Base-by-base conservation (phyloP, 108 stramenopile genomes). In the Phaeodactylum tricornutum region DNA sequence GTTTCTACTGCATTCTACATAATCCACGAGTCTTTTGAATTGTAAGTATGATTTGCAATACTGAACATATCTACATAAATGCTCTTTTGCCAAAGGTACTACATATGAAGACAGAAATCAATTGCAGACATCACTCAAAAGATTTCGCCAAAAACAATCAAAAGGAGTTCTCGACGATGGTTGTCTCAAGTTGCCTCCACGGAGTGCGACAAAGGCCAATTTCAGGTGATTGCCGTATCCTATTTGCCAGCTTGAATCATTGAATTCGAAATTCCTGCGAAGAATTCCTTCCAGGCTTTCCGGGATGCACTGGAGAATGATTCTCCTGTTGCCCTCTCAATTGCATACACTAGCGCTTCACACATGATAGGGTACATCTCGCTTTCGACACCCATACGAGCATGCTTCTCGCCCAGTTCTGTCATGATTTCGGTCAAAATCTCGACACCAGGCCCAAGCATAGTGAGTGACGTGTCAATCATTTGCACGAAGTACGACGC, bases 321-420 rank as follows among this genome's bases (percentile, higher is more conserved):
- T 21, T 68, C 72, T 1, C 64, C 65, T 32, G 71, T 40, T 11
- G 38, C 22, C 11, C 42, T 29, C n/a, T 59, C 29, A n/a, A 75
- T n/a, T 8, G 61, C 40, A 16, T 46, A 19, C 19, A 75, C 67
- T 32, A 75, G 51, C 0, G 74, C 59, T 11, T 44, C 29, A 9
- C 74, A 68, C 57, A 75, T 65, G 2, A 62, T 17, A 20, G 65
- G 54, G 41, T 50, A 75, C 29, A 58, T 55, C 23, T 62, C 69
- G 4, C 55, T 44, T 29, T 70, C 48, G 29, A 67, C 74, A 14
- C 74, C 74, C 36, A 63, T 63, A 7, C 42, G 25, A 16, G 43
- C 55, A 34, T 75, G 74, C 22, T 67, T 70, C 19, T 39, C 29
- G 9, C 74, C 74, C 26, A 70, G 23, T 29, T 62, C 63, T 0